These are phyloP conservation scores for Aspergillus novofumigatus DNA, from an alignment of 2,329 filamentous ascomycete genomes.

Conservation along the genomic window DNA sequence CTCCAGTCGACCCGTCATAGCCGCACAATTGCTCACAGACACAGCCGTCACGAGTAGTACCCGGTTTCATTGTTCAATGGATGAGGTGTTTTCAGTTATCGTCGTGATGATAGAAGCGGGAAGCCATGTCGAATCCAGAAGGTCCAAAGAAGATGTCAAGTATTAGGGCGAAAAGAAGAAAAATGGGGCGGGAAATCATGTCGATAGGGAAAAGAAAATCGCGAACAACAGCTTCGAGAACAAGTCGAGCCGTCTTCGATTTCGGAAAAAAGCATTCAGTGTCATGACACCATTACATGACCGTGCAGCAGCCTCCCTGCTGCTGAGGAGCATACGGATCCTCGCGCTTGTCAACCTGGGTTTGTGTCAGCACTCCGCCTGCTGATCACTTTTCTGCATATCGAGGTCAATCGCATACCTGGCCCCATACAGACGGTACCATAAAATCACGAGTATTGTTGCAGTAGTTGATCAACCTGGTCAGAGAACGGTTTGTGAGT, in stretches of 20 bases:
- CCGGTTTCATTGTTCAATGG: background rate
- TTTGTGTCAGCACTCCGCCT: constrained; percentile 5
- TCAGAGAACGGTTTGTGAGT: constrained; percentile 5
- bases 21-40: constrained; percentile 4
- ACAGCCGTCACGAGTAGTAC: constrained; percentile 4
- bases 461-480: constrained; percentile 94
- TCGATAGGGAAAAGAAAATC: constrained; percentile 17
- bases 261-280: constrained; percentile 13
- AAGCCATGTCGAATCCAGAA: background rate
- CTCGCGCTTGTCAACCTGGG: constrained; percentile 80
- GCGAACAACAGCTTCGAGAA: constrained; percentile 19
- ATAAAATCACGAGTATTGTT: constrained; percentile 98
- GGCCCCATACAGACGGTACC: constrained; percentile 95
- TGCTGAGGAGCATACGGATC: constrained; percentile 98
- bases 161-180: constrained; percentile 14
- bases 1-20: constrained; percentile 10
- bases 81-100: background rate
- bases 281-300: constrained; percentile 66
- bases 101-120: background rate
- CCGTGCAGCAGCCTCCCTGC: constrained; percentile 83
- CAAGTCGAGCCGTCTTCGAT: constrained; percentile 19
- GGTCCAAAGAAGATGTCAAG: constrained; percentile 13
- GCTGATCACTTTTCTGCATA: constrained; percentile 7
- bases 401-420: constrained; percentile 44
- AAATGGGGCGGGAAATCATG: constrained; percentile 17